phyloP scores from a whole-genome alignment of 306 rosid genomes.

The Cicer chorassanicum region DNA sequence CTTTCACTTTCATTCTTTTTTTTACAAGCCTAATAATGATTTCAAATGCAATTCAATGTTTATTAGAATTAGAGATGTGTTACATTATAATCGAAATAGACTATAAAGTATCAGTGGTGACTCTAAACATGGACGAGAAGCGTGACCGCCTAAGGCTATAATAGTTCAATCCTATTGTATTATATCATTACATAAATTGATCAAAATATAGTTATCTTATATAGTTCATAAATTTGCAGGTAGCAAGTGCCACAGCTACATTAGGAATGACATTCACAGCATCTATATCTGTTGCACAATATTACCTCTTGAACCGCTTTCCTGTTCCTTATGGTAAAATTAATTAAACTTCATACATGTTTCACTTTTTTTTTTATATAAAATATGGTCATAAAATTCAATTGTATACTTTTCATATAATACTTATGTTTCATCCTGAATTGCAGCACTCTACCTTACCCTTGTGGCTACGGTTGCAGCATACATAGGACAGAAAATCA shows the following conservation, averaged over 20 bases:
- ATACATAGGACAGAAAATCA: slow-evolving; percentile 66
- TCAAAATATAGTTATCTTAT: background rate
- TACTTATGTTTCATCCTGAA: slow-evolving; percentile 16
- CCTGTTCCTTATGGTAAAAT: slow-evolving; percentile 79
- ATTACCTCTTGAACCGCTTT: slow-evolving; percentile 77
- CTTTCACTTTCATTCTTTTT: background rate
- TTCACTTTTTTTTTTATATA: background rate
- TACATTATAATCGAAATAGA: too few species aligned
- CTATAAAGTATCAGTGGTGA: too few species aligned
- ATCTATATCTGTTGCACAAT: slow-evolving; percentile 83
- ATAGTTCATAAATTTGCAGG: slow-evolving; percentile 49
- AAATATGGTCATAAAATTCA: background rate
- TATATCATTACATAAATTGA: slow-evolving; percentile 1
- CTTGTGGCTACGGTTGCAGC: slow-evolving; percentile 69
- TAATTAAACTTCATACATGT: background rate
- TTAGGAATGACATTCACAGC: slow-evolving; percentile 86
- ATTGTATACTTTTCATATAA: background rate
- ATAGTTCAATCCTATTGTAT: too few species aligned
- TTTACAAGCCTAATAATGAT: too few species aligned
- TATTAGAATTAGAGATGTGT: too few species aligned
- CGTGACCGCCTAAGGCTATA: too few species aligned
- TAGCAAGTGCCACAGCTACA: slow-evolving; percentile 88
- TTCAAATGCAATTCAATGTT: too few species aligned
- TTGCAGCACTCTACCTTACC: slow-evolving; percentile 66
- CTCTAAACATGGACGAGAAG: too few species aligned